Base-by-base conservation (phyloP, 2,329 filamentous ascomycete genomes). In the Ramichloridium luteum region DNA sequence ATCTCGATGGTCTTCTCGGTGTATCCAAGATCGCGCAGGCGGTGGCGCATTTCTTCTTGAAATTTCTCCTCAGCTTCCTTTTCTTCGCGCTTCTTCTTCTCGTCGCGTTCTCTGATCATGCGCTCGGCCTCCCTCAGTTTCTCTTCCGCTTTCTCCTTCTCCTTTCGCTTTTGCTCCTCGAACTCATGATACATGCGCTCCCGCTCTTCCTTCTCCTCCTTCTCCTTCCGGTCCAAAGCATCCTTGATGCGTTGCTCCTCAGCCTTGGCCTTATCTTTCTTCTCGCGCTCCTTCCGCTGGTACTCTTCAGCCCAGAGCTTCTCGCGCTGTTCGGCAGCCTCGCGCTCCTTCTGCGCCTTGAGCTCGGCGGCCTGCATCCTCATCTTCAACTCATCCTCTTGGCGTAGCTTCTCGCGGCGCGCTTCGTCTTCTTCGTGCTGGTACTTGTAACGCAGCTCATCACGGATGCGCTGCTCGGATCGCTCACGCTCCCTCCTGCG, bases 1-100 rank as follows among this genome's bases (percentile, higher is more conserved):
- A 56, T 56, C 27, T 66, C 59, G 38, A 67, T 66, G 37, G 63
- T 60, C 36, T 60, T 57, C 30, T 63, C 56, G 25, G 62, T 56
- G 41, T 62, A 65, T 28, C 63, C 63, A 11, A 60, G 55, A 32
- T 60, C 54, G 15, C 54, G 47, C 3, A 67, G 51, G 4, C 58
- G 53, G 36, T 60, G 57, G 35, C 57, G 56, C 61, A 67, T 64
- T 20, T 54, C 49, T 11, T 55, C 52, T 29, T 65, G 60, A n/a
- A 66, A 44, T 34, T 57, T 52, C 34, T 56, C 57, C 36, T 56
- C 54, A 40, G 58, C 57, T 30, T 62, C 60, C 37, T 59, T 57
- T 15, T 53, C 48, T 36, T 60, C 48, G 9, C 37, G 30, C 37
- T 53, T 46, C 25, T 49, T 45, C 20, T 23, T 23, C 8, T 8